phyloP scores from a whole-genome alignment of 1,284 basidiomycete species.

The Uromyces viciae-fabae region DNA sequence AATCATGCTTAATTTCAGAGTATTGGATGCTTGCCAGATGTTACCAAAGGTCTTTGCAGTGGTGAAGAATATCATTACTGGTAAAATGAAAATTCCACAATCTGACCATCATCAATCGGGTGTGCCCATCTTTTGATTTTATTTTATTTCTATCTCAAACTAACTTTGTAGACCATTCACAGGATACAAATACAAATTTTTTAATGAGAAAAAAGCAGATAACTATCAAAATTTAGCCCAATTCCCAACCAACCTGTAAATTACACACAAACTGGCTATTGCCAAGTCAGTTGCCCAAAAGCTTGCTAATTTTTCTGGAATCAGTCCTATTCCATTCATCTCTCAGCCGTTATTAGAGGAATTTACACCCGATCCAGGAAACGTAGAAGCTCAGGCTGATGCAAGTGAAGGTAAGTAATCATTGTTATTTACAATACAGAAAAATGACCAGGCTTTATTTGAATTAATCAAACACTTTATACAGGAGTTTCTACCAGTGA shows the following conservation, averaged over 20 bases:
- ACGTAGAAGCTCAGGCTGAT: not conserved
- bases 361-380: too few species aligned
- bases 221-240: not conserved
- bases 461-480: not conserved
- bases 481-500: conserved; percentile 10
- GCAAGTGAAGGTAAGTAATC: conserved; percentile 1
- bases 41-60: conserved; percentile 31
- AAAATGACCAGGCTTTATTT: too few species aligned
- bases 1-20: conserved; percentile 1
- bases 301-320: conserved; percentile 6
- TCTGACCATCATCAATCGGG: conserved; percentile 20
- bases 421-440: too few species aligned
- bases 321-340: not conserved
- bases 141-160: too few species aligned
- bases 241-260: conserved; percentile 14
- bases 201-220: not conserved
- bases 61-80: conserved; percentile 18
- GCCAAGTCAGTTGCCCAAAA: not conserved
- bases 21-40: conserved; percentile 15
- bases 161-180: too few species aligned
- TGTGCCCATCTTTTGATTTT: too few species aligned
- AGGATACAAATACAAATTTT: conserved; percentile 21
- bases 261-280: conserved; percentile 1
- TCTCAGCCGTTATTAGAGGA: not conserved
- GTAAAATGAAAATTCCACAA: conserved; percentile 25